A percentile compares a stretch with the other conserved stretches of the same genome.
phyloP scores from a whole-genome alignment of 148 eudicot genomes.

The Amaranthus cruentus region DNA sequence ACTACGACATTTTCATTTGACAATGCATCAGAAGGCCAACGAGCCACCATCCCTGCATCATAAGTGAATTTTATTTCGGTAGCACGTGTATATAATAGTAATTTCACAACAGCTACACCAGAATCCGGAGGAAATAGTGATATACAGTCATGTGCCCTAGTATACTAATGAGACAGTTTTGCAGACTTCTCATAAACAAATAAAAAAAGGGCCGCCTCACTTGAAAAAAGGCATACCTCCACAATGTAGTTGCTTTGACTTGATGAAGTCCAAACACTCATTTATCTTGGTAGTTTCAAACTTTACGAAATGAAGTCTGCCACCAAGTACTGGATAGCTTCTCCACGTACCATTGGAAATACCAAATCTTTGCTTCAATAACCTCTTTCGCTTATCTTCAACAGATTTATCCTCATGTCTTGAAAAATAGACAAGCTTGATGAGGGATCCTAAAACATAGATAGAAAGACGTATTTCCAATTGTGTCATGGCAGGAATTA shows the following conservation, averaged over 20 bases:
- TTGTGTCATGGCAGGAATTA: conserved; percentile 13
- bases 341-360: conserved; percentile 62
- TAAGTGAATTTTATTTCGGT: background rate
- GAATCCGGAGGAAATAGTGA: background rate
- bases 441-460: conserved; percentile 69
- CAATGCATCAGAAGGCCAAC: conserved; percentile 52
- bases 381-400: conserved; percentile 68
- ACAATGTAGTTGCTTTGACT: conserved; percentile 91
- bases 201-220: background rate
- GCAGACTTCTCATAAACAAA: background rate
- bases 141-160: background rate
- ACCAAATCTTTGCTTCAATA: conserved; percentile 55
- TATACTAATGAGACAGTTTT: background rate
- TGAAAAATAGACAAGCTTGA: conserved; percentile 91
- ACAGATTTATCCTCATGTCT: conserved; percentile 74
- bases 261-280: conserved; percentile 89
- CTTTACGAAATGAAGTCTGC: conserved; percentile 94
- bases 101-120: conserved; percentile 7
- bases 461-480: background rate
- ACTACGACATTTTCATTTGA: conserved; percentile 70
- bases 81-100: background rate
- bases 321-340: conserved; percentile 94
- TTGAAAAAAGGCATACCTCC: conserved; percentile 47
- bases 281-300: conserved; percentile 87
- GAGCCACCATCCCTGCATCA: conserved; percentile 62